phyloP scores from a whole-genome alignment of 208 protist species.

The Spongospora subterranea region DNA sequence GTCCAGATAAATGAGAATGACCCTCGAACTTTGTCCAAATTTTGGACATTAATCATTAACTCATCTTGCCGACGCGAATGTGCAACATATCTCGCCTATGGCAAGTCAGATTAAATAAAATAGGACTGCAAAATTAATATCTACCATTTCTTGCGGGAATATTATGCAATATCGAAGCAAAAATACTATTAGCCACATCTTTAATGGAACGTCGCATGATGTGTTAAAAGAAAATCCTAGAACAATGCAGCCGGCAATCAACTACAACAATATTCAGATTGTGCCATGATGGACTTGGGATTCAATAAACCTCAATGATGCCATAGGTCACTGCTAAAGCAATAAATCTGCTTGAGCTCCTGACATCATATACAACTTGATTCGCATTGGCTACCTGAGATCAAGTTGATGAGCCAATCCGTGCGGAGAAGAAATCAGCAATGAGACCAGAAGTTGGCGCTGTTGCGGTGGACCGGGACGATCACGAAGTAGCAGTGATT shows the following conservation, averaged over 20 bases:
- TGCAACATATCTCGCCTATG: constrained; percentile 37
- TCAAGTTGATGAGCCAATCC: not conserved
- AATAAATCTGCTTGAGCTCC: constrained; percentile 46
- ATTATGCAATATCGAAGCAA: constrained; percentile 39
- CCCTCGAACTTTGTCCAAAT: constrained; percentile 13
- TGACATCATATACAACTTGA: constrained; percentile 57
- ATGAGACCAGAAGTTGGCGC: constrained; percentile 2
- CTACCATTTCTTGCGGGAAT: constrained; percentile 42
- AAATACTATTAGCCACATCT: constrained; percentile 54
- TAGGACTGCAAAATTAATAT: not conserved
- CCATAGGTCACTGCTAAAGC: constrained; percentile 8
- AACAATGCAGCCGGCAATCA: constrained; percentile 34
- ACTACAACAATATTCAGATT: constrained; percentile 24
- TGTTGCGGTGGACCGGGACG: not conserved
- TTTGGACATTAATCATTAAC: constrained; percentile 29
- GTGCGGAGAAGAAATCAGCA: not conserved
- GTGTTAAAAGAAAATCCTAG: not conserved
- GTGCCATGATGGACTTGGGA: not conserved
- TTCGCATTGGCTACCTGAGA: constrained; percentile 8
- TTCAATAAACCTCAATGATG: not conserved
- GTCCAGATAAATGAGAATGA: constrained; percentile 45
- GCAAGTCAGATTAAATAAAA: not conserved
- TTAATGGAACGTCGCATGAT: constrained; percentile 48
- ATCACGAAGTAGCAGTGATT: constrained; percentile 1
- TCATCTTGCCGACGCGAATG: constrained; percentile 42